phyloP scores from a whole-genome alignment of 1,284 basidiomycete genomes.

The Cerioporus squamosus region DNA sequence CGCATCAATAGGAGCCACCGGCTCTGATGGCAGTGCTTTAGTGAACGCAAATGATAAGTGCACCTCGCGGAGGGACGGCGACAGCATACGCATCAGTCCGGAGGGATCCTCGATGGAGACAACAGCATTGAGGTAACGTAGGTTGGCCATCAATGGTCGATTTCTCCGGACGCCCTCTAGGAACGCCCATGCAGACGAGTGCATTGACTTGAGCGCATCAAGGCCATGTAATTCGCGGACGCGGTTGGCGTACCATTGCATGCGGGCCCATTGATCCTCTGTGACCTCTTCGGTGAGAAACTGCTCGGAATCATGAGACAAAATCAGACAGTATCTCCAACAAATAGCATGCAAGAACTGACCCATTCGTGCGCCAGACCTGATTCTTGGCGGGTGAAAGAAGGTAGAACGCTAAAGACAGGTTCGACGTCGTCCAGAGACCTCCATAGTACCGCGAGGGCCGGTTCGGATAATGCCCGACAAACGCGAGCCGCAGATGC shows the following conservation, averaged over 20 bases:
- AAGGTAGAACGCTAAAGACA: background rate
- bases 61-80: no score
- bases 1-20: no score
- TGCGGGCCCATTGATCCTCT: background rate
- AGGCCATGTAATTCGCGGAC: background rate
- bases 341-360: no score
- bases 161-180: background rate
- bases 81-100: no score
- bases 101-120: no score
- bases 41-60: no score
- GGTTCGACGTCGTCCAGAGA: background rate
- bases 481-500: slow-evolving; percentile 1
- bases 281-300: background rate
- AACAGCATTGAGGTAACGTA: no score
- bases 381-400: background rate
- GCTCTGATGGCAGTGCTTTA: no score
- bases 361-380: no score
- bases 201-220: background rate
- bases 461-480: background rate
- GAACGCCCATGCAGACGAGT: background rate
- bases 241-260: background rate
- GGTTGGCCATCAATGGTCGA: no score
- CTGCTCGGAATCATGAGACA: background rate
- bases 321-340: no score
- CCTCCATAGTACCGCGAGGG: slow-evolving; percentile 4